These are phyloP conservation scores for Epichloe brachyelytri DNA, from an alignment of 2,329 filamentous ascomycete species.

Conservation along the genomic window DNA sequence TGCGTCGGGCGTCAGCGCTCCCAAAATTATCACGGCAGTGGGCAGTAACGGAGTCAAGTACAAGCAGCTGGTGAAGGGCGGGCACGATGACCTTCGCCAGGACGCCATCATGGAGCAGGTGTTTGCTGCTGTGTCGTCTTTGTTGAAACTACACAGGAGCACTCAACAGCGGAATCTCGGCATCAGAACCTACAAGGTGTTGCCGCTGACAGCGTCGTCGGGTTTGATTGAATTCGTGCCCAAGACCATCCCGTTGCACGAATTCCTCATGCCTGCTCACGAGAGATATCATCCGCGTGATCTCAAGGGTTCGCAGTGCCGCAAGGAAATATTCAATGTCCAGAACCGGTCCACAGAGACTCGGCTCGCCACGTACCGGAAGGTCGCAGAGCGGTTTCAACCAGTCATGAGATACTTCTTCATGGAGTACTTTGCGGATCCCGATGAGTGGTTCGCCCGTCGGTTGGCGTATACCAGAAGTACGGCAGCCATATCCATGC, in stretches of 20 bases:
- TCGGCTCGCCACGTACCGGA: slow-evolving; percentile 63
- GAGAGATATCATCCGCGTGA: slow-evolving; percentile 76
- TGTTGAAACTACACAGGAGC: slow-evolving; percentile 72
- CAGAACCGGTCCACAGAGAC: slow-evolving; percentile 57
- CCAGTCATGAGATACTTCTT: slow-evolving; percentile 97
- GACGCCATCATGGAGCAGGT: slow-evolving; percentile 99
- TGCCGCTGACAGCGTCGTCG: slow-evolving; percentile 71
- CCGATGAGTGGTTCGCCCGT: slow-evolving; percentile 89
- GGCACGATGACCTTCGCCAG: slow-evolving; percentile 90
- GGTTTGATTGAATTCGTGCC: slow-evolving; percentile 96
- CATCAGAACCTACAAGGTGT: slow-evolving; percentile 93
- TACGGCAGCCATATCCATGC: slow-evolving; percentile 88
- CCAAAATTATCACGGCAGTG: slow-evolving; percentile 79
- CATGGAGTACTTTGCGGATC: slow-evolving; percentile 84
- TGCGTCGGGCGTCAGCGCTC: slow-evolving; percentile 79
- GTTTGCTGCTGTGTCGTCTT: slow-evolving; percentile 85
- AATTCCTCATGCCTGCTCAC: slow-evolving; percentile 86
- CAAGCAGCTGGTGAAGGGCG: slow-evolving; percentile 89
- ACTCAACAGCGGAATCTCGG: slow-evolving; percentile 81
- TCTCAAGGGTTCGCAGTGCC: slow-evolving; percentile 60
- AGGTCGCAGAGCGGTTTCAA: slow-evolving; percentile 69
- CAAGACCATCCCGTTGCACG: slow-evolving; percentile 82
- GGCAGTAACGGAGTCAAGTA: slow-evolving; percentile 67
- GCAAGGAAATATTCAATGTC: slow-evolving; percentile 65
- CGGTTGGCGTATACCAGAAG: slow-evolving; percentile 85